Evolutionary conservation across 768 basidiomycete genomes (phyloP), one percentile per base, ranked within the genome.

Genomic region (Psilocybe cubensis): DNA sequence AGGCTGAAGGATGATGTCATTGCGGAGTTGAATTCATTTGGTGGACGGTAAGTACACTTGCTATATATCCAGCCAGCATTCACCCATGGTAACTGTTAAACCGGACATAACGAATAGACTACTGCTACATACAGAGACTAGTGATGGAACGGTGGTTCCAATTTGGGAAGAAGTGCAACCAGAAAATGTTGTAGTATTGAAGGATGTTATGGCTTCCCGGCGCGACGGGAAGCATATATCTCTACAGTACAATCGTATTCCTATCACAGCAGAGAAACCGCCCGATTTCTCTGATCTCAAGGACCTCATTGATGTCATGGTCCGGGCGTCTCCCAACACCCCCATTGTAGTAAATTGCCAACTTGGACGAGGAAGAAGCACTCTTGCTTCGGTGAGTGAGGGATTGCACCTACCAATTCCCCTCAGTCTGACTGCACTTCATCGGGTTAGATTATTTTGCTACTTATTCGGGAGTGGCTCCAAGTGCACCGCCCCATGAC

Each of bases 321-420:
- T 94, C 35, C 79, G 87, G 9, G 85, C 86, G 4, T 82, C 88
- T 6, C 79, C 82, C 20, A 81, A 83, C 35, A 89, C 90, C 0
- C 91, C 91, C 0, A 90, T 98, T 56, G 88, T 99, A 17, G 83
- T 99, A 31, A 99, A 98, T 67, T 97, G 96, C 65, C 97, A 99
- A 67, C 83, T 99, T 12, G 96, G 94, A 3, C 81, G 94, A 27
- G 96, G 96, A 9, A 81, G 97, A 64, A 96, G 94, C 58, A 96
- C 96, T 0, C 74, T 94, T 47, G 88, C 94, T n/a, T 91, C 95
- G 17, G 92, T 91, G 54, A 61, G 87, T 68, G 11, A 27, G n/a
- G n/a, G n/a, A 43, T 33, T 3, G 3, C 42, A 42, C 21, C 41
- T 44, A 27, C 4, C 20, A 20, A 4, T 23, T 7, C 8, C 24